Percentiles rank a stretch among this genome's conserved stretches.
These are phyloP conservation scores for Alternaria sp. DNA, from an alignment of 2,329 filamentous ascomycete species.

Conservation along the genomic window DNA sequence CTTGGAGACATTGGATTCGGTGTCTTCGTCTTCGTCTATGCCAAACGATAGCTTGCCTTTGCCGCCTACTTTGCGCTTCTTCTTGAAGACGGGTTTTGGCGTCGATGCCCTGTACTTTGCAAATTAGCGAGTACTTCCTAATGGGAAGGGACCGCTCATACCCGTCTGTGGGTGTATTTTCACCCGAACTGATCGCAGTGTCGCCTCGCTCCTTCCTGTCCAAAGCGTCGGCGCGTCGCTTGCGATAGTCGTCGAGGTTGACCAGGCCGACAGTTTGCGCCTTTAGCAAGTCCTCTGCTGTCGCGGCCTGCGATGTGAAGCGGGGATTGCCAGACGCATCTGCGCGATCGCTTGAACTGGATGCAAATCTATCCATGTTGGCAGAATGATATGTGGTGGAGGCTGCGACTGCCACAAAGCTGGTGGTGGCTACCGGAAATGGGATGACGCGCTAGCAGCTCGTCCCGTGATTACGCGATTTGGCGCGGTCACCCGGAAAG, in stretches of 20 bases:
- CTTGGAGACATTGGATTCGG: slow-evolving; percentile 52
- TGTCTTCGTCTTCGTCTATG: slow-evolving; percentile 70
- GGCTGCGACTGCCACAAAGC: background rate
- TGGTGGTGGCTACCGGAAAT: slow-evolving; percentile 10
- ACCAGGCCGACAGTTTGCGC: slow-evolving; percentile 90
- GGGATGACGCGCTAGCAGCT: slow-evolving; percentile 7
- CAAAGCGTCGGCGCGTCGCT: slow-evolving; percentile 90
- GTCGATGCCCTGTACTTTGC: slow-evolving; percentile 63
- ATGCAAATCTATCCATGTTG: slow-evolving; percentile 39
- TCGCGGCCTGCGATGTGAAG: slow-evolving; percentile 77
- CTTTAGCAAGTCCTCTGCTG: slow-evolving; percentile 81
- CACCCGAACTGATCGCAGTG: slow-evolving; percentile 64
- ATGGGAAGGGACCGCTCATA: slow-evolving; percentile 49
- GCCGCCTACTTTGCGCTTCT: slow-evolving; percentile 59
- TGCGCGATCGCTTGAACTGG: slow-evolving; percentile 25
- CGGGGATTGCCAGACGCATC: slow-evolving; percentile 55
- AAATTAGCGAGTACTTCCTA: slow-evolving; percentile 54
- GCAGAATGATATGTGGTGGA: background rate
- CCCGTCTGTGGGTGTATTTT: slow-evolving; percentile 64
- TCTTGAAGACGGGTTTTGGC: slow-evolving; percentile 60
- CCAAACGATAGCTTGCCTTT: slow-evolving; percentile 73
- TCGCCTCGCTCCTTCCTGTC: slow-evolving; percentile 87
- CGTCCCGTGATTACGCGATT: slow-evolving; percentile 33
- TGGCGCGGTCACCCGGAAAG: slow-evolving; percentile 13
- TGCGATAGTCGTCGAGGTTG: slow-evolving; percentile 90